These are phyloP conservation scores for Ophiosphaerella korrae DNA, from an alignment of 2,329 filamentous ascomycete genomes.

Conservation along the genomic window DNA sequence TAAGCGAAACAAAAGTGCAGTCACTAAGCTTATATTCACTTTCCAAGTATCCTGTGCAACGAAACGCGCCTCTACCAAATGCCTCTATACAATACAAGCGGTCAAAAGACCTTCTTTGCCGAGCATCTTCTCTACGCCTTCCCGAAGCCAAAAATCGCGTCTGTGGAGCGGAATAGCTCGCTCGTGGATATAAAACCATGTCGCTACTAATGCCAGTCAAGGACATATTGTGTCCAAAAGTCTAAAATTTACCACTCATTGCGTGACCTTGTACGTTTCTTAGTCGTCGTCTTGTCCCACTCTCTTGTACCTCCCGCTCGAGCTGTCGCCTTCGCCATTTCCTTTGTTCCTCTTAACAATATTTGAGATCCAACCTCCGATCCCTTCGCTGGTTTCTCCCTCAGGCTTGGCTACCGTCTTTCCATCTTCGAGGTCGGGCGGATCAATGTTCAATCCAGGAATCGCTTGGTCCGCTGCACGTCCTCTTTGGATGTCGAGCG, in stretches of 20 bases:
- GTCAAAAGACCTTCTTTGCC: conserved; percentile 11
- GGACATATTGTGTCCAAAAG: conserved; percentile 18
- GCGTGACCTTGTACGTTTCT: conserved; percentile 5
- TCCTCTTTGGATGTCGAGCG: conserved; percentile 69
- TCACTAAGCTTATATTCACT: conserved; percentile 1
- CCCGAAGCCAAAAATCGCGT: conserved; percentile 31
- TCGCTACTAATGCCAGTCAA: conserved; percentile 21
- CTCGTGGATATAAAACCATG: conserved; percentile 34
- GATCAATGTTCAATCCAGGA: conserved; percentile 80
- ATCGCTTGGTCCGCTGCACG: conserved; percentile 64
- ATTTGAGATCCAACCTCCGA: conserved; percentile 72
- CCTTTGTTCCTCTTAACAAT: conserved; percentile 63
- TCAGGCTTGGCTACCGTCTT: conserved; percentile 46
- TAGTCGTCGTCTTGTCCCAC: conserved; percentile 51
- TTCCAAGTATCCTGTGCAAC: conserved; percentile 6
- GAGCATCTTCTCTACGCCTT: conserved; percentile 34
- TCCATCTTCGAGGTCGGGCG: conserved; percentile 66
- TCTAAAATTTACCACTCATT: conserved; percentile 23
- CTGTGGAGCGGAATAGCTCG: conserved; percentile 13
- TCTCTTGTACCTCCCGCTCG: conserved; percentile 53
- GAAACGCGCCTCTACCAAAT: not conserved
- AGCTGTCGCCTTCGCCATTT: conserved; percentile 49
- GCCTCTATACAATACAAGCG: conserved; percentile 20
- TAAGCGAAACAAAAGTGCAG: no score
- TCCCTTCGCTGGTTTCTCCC: conserved; percentile 55